Conservation (phyloP, 805 yeast species). For the Lipomyces sp. region DNA sequence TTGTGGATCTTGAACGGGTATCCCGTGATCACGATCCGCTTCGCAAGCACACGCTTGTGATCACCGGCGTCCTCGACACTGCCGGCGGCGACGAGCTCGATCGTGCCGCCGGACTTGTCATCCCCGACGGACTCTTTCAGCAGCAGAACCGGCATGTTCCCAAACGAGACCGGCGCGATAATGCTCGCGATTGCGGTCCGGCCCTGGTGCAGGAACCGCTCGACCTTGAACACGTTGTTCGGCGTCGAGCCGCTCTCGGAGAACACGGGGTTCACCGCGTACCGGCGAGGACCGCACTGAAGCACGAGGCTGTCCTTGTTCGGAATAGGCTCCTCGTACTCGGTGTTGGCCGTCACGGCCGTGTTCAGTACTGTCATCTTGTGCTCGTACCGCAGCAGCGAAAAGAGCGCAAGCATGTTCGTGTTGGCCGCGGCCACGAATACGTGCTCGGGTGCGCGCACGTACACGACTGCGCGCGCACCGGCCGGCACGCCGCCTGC, state of each 20-base stretch:
- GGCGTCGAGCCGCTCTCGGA: conserved; percentile 70
- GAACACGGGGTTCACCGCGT: conserved; percentile 75
- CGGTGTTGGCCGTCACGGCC: conserved; percentile 84
- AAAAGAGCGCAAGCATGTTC: conserved; percentile 63
- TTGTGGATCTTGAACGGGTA: conserved; percentile 94
- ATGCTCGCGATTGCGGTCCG: conserved; percentile 74
- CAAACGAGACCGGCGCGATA: conserved; percentile 81
- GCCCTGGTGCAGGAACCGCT: conserved; percentile 79
- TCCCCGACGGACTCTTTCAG: conserved; percentile 54
- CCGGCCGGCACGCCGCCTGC: conserved; percentile 51
- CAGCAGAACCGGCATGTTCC: conserved; percentile 74
- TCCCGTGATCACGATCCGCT: conserved; percentile 87
- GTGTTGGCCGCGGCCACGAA: conserved; percentile 56
- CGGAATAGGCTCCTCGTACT: conserved; percentile 77
- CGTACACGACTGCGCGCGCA: conserved; percentile 53
- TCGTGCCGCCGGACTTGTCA: conserved; percentile 36
- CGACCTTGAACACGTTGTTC: conserved; percentile 83
- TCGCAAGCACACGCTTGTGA: conserved; percentile 77
- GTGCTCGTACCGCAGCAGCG: conserved; percentile 80
- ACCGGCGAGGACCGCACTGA: conserved; percentile 92
- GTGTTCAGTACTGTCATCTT: conserved; percentile 79
- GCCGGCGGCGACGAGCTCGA: conserved; percentile 79
- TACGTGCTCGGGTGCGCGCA: conserved; percentile 48
- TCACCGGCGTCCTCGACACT: conserved; percentile 84
- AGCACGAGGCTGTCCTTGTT: conserved; percentile 77